A percentile compares a stretch with the other conserved stretches of the same genome.
These are phyloP conservation scores for Toxoplasma gondii DNA, from an alignment of 169 alveolate genomes.

Conservation along the genomic window DNA sequence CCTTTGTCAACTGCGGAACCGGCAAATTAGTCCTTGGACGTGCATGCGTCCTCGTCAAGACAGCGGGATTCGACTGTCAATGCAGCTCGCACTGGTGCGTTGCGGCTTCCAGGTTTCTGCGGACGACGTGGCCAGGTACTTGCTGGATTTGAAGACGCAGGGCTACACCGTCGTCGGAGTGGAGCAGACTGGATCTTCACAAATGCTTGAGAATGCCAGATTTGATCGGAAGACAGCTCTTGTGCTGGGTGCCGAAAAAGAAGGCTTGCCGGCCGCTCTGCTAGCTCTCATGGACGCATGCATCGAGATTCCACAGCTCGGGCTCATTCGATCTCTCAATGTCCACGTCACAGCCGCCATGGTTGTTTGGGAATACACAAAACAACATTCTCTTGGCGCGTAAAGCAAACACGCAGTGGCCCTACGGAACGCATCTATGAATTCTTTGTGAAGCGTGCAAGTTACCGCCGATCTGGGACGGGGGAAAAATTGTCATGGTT, in stretches of 20 bases:
- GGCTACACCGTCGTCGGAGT: constrained; percentile 87
- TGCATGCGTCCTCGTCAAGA: no score
- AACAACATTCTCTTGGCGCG: constrained; percentile 70
- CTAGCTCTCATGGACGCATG: constrained; percentile 86
- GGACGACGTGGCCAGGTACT: background rate
- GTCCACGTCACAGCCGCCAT: constrained; percentile 93
- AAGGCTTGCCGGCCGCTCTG: constrained; percentile 91
- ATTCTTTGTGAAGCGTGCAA: no score
- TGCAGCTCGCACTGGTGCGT: background rate
- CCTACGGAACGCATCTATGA: no score
- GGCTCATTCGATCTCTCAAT: constrained; percentile 90
- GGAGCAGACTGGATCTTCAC: constrained; percentile 89
- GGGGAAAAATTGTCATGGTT: no score
- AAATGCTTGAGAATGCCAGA: constrained; percentile 75
- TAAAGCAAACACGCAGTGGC: background rate
- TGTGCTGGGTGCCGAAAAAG: constrained; percentile 92
- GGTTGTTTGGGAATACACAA: constrained; percentile 89
- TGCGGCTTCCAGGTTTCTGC: constrained; percentile 1
- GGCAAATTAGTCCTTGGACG: no score
- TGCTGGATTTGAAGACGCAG: constrained; percentile 43
- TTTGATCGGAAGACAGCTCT: constrained; percentile 82
- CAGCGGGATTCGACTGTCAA: no score
- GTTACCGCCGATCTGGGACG: no score
- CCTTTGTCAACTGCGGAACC: no score
- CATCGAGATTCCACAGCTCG: constrained; percentile 89